Conservation (phyloP, 352 stramenopile genomes). For the Pseudoperonospora humuli region DNA sequence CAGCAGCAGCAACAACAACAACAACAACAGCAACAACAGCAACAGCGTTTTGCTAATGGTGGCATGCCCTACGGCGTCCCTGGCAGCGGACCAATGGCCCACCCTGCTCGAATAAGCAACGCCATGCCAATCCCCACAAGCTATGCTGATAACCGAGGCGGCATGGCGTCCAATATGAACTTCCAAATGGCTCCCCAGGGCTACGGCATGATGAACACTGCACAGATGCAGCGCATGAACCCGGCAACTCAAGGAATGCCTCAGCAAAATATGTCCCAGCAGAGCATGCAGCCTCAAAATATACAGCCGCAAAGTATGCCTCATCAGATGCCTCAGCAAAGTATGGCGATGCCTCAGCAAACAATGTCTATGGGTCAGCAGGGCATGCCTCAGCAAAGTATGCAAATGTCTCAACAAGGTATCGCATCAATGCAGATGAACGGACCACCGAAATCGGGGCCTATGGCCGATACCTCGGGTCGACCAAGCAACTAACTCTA, state of each 20-base stretch:
- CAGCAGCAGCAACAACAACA: constrained; percentile 12
- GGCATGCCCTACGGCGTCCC: constrained; percentile 30
- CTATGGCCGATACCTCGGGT: constrained; percentile 13
- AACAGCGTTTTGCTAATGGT: constrained; percentile 35
- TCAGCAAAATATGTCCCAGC: constrained; percentile 20
- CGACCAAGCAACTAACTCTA: constrained; percentile 13
- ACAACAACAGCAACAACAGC: constrained; percentile 24
- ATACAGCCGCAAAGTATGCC: constrained; percentile 24
- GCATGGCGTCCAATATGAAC: constrained; percentile 32
- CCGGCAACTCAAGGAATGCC: constrained; percentile 26
- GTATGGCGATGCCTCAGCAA: constrained; percentile 26
- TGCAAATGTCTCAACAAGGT: constrained; percentile 19
- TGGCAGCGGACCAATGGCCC: constrained; percentile 14
- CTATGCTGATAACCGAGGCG: constrained; percentile 28
- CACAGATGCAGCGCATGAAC: constrained; percentile 30
- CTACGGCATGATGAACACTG: constrained; percentile 43
- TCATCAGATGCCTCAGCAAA: constrained; percentile 15
- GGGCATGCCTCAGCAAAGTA: constrained; percentile 17
- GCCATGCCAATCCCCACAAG: constrained; percentile 20
- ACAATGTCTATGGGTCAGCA: no score
- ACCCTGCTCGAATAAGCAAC: constrained; percentile 29
- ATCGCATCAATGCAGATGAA: constrained; percentile 30
- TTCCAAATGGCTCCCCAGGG: constrained; percentile 35
- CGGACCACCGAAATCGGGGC: constrained; percentile 12
- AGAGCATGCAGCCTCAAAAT: constrained; percentile 23